Base-by-base conservation (phyloP, 1,284 basidiomycete genomes). In the Leccinum proliferum region DNA sequence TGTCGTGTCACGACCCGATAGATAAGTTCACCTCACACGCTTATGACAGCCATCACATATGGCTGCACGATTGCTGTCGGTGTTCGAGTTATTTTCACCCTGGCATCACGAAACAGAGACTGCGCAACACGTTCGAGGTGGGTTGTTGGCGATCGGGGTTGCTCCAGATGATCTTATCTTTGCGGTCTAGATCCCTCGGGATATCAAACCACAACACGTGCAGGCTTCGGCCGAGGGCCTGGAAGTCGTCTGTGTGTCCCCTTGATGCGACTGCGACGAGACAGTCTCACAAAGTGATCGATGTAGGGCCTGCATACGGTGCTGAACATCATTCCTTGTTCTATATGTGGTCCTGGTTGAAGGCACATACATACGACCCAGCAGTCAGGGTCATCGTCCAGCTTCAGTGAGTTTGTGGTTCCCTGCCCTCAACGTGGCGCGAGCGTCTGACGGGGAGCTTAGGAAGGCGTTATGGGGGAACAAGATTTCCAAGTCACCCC, bases 291-390 rank as follows among this genome's bases (percentile, higher is more conserved):
- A 32, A 37, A 6, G 35, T 32, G 59, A 39, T 43, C 15, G 46
- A 62, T 60, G 15, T 60, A 90, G 85, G 89, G 91, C 82, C 85
- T 10, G 80, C 84, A 10, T 77, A 82, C 0, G 76, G 80, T 46
- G 60, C 66, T 32, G 58, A 64, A 15, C 77, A 79, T 2, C 94
- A 96, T 71, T 73, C 82, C 25, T 96, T 93, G 0, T 69, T 90
- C 58, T 97, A 92, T 70, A 93, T 94, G 0, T 94, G 93, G 93
- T 79, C 83, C 59, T 96, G 93, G 93, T 79, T 96, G 3, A 80
- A 81, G 69, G 73, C 76, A 65, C 86, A 92, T 68, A 87, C 90
- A 4, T 93, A 94, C 70, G 88, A 93, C 64, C 90, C 92, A 11
- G 78, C 83, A 2, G 77, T 77, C 58, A 72, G 67, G 29, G 21